Conservation (phyloP, 2,329 filamentous ascomycete species). For the Fusarium nygamai region DNA sequence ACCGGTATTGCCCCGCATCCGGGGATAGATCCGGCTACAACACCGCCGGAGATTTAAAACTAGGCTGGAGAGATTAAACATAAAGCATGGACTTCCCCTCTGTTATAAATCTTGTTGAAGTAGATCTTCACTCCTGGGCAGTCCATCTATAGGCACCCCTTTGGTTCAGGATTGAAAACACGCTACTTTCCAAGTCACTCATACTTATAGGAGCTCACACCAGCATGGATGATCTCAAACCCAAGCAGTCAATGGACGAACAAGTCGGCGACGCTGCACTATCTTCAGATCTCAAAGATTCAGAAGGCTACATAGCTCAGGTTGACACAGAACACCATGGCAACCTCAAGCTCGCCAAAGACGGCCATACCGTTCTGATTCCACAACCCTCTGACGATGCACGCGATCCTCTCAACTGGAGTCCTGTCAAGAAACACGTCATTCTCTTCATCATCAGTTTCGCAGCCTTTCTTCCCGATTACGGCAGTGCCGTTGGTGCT, state of each 20-base stretch:
- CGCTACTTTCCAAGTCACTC: accelerated
- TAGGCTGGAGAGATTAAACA: accelerated
- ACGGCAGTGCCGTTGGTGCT: not conserved
- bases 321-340: not conserved
- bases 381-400: not conserved
- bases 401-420: not conserved
- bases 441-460: not conserved
- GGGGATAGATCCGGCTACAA: not conserved
- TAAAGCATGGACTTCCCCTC: not conserved
- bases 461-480: not conserved
- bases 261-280: not conserved
- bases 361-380: not conserved
- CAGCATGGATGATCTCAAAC: not conserved
- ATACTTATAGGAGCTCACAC: accelerated
- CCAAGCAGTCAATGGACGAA: not conserved
- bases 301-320: not conserved
- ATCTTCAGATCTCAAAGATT: not conserved
- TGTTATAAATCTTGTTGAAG: not conserved
- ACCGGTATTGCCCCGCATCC: not conserved
- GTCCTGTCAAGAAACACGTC: not conserved
- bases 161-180: accelerated
- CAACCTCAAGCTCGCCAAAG: not conserved
- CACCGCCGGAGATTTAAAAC: accelerated
- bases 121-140: accelerated
- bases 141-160: accelerated